phyloP scores from a whole-genome alignment of 108 stramenopile species.

The Fragilariopsis cylindrus region DNA sequence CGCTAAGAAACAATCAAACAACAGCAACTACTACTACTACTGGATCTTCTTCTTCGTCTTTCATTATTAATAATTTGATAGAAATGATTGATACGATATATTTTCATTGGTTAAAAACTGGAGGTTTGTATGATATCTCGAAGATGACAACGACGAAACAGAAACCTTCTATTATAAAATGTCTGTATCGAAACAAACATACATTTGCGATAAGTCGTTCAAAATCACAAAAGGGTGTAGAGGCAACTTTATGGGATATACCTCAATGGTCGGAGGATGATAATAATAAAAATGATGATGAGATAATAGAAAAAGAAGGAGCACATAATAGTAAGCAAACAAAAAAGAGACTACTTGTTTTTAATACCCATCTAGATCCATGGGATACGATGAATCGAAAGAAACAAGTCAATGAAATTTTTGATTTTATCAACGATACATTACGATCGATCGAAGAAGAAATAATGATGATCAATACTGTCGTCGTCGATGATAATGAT shows the following conservation, averaged over 20 bases:
- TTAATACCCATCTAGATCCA: constrained; percentile 36
- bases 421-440: constrained; percentile 16
- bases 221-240: constrained; percentile 28
- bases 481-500: background rate
- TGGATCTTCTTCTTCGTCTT: background rate
- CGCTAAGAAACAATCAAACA: background rate
- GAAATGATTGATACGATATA: constrained; percentile 25
- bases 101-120: constrained; percentile 27
- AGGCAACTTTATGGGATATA: constrained; percentile 36
- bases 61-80: background rate
- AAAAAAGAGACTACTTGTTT: constrained; percentile 14
- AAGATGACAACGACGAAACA: background rate
- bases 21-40: background rate
- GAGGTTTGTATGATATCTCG: constrained; percentile 26
- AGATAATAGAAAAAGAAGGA: too few species aligned
- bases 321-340: background rate
- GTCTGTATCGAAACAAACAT: constrained; percentile 29
- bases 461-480: background rate
- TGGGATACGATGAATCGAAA: constrained; percentile 21
- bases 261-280: constrained; percentile 7
- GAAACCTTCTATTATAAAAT: background rate
- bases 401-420: constrained; percentile 25
- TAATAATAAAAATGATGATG: background rate
- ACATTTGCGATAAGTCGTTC: constrained; percentile 29
- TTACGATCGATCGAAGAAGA: constrained; percentile 12